Percentiles rank a stretch among this genome's conserved stretches.
phyloP scores from a whole-genome alignment of 257 asterid species.

The Fraxinus cuspidata region DNA sequence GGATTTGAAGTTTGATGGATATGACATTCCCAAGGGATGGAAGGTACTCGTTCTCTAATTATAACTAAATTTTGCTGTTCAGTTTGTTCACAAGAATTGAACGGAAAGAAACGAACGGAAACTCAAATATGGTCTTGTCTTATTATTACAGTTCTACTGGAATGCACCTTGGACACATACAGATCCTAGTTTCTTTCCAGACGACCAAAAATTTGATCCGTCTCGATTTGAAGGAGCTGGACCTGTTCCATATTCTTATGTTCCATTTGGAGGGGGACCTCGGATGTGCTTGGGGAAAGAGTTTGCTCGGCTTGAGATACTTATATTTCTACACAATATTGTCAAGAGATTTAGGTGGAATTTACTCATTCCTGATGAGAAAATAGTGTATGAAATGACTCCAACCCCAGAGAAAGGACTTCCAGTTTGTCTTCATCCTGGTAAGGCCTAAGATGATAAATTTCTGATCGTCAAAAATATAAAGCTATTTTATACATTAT shows the following conservation, averaged over 20 bases:
- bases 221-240: conserved; percentile 69
- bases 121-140: neutral
- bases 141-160: conserved; percentile 57
- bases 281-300: conserved; percentile 62
- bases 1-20: conserved; percentile 61
- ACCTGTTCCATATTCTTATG: conserved; percentile 56
- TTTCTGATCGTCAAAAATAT: neutral
- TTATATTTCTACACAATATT: conserved; percentile 40
- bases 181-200: conserved; percentile 38
- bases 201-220: conserved; percentile 46
- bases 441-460: conserved; percentile 5
- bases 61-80: neutral
- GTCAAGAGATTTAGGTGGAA: conserved; percentile 37
- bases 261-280: conserved; percentile 81
- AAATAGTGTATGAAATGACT: conserved; percentile 34
- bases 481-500: neutral
- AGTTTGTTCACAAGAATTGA: neutral
- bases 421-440: conserved; percentile 34
- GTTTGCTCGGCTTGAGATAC: conserved; percentile 49
- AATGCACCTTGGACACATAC: conserved; percentile 48
- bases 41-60: conserved; percentile 44
- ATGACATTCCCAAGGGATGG: conserved; percentile 86
- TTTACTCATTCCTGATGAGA: conserved; percentile 42
- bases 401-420: conserved; percentile 41
- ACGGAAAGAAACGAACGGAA: too few species aligned